Evolutionary conservation across 2,329 filamentous ascomycete species (phyloP).

Genomic region (Exophiala aquamarina): DNA sequence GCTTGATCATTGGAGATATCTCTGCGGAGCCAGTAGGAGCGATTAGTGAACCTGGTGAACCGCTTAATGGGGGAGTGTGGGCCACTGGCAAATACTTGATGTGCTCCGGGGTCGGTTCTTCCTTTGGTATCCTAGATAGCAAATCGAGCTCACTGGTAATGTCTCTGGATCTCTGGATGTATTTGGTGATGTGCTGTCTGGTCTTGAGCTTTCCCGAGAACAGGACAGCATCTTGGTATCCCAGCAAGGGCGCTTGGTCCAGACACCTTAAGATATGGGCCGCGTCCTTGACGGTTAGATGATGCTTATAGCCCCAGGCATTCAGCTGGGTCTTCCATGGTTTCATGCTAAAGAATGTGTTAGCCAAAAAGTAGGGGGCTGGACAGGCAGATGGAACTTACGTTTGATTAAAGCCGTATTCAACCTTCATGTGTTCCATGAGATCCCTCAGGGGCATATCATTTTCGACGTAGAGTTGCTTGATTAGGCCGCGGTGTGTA

Average conservation of each 20-base stretch:
- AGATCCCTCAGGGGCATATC: too few relatives aligned
- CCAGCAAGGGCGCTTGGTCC: slow-evolving; percentile 9
- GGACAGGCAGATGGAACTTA: too few relatives aligned
- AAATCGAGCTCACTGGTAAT: slow-evolving; percentile 13
- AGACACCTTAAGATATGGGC: slow-evolving; percentile 18
- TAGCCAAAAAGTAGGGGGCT: too few relatives aligned
- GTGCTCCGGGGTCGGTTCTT: slow-evolving; percentile 13
- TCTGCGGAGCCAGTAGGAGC: slow-evolving; percentile 1
- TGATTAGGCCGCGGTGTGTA: too few relatives aligned
- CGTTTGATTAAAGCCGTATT: too few relatives aligned
- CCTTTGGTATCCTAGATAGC: slow-evolving; percentile 12
- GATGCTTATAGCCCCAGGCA: slow-evolving; percentile 16
- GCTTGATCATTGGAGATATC: slow-evolving; percentile 7
- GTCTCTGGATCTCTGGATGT: slow-evolving; percentile 13
- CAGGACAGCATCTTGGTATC: slow-evolving; percentile 9
- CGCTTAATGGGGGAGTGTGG: slow-evolving; percentile 7
- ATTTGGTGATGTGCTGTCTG: slow-evolving; percentile 17
- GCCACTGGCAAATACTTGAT: slow-evolving; percentile 11
- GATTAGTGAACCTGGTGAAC: slow-evolving; percentile 1
- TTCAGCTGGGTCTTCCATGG: slow-evolving; percentile 20
- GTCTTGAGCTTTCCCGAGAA: slow-evolving; percentile 10
- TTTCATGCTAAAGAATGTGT: slow-evolving; percentile 10
- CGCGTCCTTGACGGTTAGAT: slow-evolving; percentile 16
- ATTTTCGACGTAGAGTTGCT: too few relatives aligned
- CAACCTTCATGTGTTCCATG: too few relatives aligned